phyloP scores from a whole-genome alignment of 1,284 basidiomycete species.

The Rhizoctonia solani region DNA sequence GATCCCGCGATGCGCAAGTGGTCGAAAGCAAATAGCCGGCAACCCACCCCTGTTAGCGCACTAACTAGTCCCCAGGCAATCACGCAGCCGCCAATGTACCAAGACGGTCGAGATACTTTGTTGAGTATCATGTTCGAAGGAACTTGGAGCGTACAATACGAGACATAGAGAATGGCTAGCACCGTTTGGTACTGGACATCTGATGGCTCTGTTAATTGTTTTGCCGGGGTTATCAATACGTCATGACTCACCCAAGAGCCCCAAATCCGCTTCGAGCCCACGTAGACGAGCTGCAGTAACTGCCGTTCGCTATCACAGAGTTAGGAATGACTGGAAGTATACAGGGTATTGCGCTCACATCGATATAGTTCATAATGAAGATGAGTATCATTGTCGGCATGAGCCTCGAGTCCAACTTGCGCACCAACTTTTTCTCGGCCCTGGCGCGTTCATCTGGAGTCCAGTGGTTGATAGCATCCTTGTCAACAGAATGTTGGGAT shows the following conservation, averaged over 20 bases:
- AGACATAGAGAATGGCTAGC: constrained; percentile 74
- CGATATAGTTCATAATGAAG: constrained; percentile 71
- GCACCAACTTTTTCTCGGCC: constrained; percentile 53
- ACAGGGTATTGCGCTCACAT: constrained; percentile 50
- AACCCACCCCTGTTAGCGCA: constrained; percentile 60
- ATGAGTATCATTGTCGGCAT: constrained; percentile 64
- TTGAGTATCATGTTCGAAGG: constrained; percentile 38
- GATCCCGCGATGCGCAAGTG: no score
- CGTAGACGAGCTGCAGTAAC: constrained; percentile 63
- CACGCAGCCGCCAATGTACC: constrained; percentile 64
- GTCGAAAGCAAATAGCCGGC: no score
- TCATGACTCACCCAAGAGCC: constrained; percentile 51
- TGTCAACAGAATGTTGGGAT: background rate
- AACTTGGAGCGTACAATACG: constrained; percentile 41
- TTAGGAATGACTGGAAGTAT: constrained; percentile 1
- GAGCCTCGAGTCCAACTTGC: constrained; percentile 61
- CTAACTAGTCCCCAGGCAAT: constrained; percentile 67
- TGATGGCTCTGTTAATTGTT: background rate
- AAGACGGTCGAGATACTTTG: constrained; percentile 50
- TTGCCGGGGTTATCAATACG: background rate
- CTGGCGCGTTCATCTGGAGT: constrained; percentile 45
- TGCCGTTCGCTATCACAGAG: constrained; percentile 62
- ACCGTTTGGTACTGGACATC: constrained; percentile 65
- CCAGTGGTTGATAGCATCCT: constrained; percentile 25
- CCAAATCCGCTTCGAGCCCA: constrained; percentile 62